Percentiles rank a stretch among this genome's conserved stretches.
phyloP scores from a whole-genome alignment of 2,329 filamentous ascomycete genomes.

The Trichophyton simii region DNA sequence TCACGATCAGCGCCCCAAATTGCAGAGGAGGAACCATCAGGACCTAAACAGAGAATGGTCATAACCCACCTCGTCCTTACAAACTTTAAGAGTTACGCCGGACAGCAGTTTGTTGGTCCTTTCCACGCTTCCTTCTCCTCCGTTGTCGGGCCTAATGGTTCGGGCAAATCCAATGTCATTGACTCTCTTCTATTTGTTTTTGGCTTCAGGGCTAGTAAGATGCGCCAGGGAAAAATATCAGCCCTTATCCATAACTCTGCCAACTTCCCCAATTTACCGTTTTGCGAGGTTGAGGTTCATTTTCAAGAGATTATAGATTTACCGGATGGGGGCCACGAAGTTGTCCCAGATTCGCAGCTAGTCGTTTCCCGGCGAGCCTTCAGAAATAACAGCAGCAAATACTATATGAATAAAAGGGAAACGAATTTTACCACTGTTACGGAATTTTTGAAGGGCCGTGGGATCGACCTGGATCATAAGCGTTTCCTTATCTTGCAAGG shows the following conservation, averaged over 20 bases:
- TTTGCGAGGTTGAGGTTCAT: constrained; percentile 91
- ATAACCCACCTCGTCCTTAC: constrained; percentile 84
- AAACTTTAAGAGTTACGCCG: constrained; percentile 99
- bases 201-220: constrained; percentile 96
- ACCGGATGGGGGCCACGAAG: constrained; percentile 58
- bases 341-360: constrained; percentile 72
- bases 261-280: constrained; percentile 67
- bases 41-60: constrained; percentile 74
- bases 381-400: constrained; percentile 96
- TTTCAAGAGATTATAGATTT: constrained; percentile 92
- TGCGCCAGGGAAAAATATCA: constrained; percentile 97
- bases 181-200: constrained; percentile 98
- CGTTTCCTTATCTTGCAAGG: constrained; percentile 94
- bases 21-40: constrained; percentile 58
- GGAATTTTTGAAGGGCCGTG: constrained; percentile 69
- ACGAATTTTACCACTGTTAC: constrained; percentile 91
- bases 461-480: constrained; percentile 94
- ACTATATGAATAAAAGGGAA: constrained; percentile 83
- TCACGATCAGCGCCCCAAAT: constrained; percentile 57
- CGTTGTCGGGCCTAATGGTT: constrained; percentile 94
- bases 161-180: constrained; percentile 97
- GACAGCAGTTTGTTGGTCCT: constrained; percentile 84
- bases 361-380: constrained; percentile 87
- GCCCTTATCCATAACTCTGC: constrained; percentile 96
- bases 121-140: constrained; percentile 97